Evolutionary conservation across 345 rosid species (phyloP).

Genomic region (Combretum micranthum): DNA sequence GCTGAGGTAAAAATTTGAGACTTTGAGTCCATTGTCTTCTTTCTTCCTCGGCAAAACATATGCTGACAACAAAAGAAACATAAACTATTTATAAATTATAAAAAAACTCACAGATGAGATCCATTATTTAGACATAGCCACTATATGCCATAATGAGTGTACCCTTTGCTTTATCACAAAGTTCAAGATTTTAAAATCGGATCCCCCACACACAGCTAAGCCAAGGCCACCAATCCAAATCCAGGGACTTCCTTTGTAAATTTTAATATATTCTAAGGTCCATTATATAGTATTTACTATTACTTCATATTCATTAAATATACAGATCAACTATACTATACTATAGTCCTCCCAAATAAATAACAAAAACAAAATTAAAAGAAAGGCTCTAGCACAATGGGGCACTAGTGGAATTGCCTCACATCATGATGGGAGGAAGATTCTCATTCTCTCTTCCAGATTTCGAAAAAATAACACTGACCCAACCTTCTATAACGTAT

Average conservation of each 20-base stretch:
- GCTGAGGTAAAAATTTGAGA: too few species aligned
- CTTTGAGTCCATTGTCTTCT: too few species aligned
- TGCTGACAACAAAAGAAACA: too few species aligned
- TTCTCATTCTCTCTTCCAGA: conserved; percentile 22
- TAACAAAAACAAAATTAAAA: conserved; percentile 2
- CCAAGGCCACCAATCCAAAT: conserved; percentile 3
- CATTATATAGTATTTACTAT: neutral
- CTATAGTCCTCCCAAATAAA: neutral
- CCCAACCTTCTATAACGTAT: neutral
- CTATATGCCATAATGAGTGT: conserved; percentile 15
- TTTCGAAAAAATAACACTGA: conserved; percentile 6
- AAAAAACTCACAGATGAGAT: too few species aligned
- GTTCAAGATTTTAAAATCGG: conserved; percentile 1
- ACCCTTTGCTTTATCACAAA: conserved; percentile 14
- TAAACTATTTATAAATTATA: too few species aligned
- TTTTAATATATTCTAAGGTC: neutral
- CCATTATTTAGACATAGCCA: conserved; percentile 2
- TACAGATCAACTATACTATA: too few species aligned
- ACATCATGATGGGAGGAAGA: conserved; percentile 14
- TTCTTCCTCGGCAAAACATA: too few species aligned
- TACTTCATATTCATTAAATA: neutral
- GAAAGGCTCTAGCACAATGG: conserved; percentile 18
- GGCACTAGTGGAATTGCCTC: conserved; percentile 20
- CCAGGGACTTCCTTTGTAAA: neutral
- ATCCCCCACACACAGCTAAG: conserved; percentile 10